Percentiles rank a stretch among this genome's conserved stretches.
These are phyloP conservation scores for Cardamine occulta DNA, from an alignment of 345 rosid genomes.

Conservation along the genomic window DNA sequence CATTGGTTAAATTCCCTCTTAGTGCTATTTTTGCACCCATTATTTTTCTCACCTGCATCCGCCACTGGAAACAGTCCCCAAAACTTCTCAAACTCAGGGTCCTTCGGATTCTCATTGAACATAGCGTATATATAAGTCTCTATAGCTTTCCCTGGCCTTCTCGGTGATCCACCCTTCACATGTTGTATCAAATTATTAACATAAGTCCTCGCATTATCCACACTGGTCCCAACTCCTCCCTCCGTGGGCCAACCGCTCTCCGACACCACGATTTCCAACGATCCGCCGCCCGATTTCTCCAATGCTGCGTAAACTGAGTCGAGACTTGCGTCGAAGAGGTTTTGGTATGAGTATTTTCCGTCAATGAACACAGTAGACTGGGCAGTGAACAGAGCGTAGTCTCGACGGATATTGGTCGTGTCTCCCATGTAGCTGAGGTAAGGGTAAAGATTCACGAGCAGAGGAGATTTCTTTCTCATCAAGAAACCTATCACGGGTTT, in stretches of 20 bases:
- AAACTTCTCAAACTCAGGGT: slow-evolving; percentile 20
- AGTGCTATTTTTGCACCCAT: too few relatives aligned
- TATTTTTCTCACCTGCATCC: too few relatives aligned
- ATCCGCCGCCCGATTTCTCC: slow-evolving; percentile 42
- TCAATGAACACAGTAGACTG: slow-evolving; percentile 29
- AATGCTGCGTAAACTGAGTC: slow-evolving; percentile 40
- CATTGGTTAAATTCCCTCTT: not conserved
- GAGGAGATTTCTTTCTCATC: slow-evolving; percentile 44
- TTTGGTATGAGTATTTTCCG: slow-evolving; percentile 1
- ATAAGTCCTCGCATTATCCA: slow-evolving; percentile 43
- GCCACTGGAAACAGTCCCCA: slow-evolving; percentile 46
- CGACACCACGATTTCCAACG: slow-evolving; percentile 47
- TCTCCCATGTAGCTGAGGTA: slow-evolving; percentile 41
- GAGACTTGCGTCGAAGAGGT: slow-evolving; percentile 34
- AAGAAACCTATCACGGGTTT: slow-evolving; percentile 50
- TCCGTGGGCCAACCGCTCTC: slow-evolving; percentile 52
- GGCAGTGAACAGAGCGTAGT: slow-evolving; percentile 48
- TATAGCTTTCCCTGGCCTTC: slow-evolving; percentile 42
- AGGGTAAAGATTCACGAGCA: slow-evolving; percentile 50
- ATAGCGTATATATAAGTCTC: slow-evolving; percentile 48
- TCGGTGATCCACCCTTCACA: slow-evolving; percentile 49
- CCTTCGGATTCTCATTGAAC: slow-evolving; percentile 42
- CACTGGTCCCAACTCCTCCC: slow-evolving; percentile 27
- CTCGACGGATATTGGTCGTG: slow-evolving; percentile 25
- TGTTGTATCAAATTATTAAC: slow-evolving; percentile 45